Evolutionary conservation across 495 filamentous ascomycete genomes (phyloP), one percentile per base, ranked within the genome.

Genomic region (Hyaloscypha bicolor): DNA sequence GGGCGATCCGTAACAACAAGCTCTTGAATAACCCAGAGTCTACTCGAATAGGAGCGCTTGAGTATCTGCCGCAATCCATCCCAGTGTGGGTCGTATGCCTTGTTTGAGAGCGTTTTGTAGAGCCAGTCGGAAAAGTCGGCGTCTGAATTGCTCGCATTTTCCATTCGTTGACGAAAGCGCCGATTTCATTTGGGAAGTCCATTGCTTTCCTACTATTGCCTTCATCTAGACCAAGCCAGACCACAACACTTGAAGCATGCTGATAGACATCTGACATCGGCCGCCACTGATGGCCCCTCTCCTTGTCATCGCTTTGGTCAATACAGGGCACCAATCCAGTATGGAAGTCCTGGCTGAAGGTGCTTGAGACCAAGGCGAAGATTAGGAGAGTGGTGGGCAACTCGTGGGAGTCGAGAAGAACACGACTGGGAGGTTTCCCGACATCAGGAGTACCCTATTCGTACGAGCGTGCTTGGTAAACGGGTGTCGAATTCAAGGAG

Each of bases 321-420:
- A 76, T 71, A 58, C 74, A 76, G 52, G 29, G 71, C 64, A 59
- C 75, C 74, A 30, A 76, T 71, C 74, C 74, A 76, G 45, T 68
- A 69, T 22, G 14, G 45, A 64, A 45, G 21, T 12, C 45, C 30
- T 55, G 60, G n/a, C 33, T 57, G 45, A 55, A 64, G 55, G 33
- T 55, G 48, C 39, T 37, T 55, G 42, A 68, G 51, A 52, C 55
- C 39, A 37, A 64, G 12, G 57, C 65, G 29, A 25, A 64, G 42
- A 58, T 67, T 57, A n/a, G n/a, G 48, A 61, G 37, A 12, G 65
- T 53, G 30, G 60, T 45, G 19, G 35, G 22, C 31, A 67, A 21
- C 35, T 64, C 14, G 25, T 51, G 51, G 53, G 45, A 62, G 39
- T 68, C 48, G 22, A 64, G 22, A 21, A 61, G n/a, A 29, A 71